Base-by-base conservation (phyloP, 805 yeast genomes). In the Clavispora santaluciae region DNA sequence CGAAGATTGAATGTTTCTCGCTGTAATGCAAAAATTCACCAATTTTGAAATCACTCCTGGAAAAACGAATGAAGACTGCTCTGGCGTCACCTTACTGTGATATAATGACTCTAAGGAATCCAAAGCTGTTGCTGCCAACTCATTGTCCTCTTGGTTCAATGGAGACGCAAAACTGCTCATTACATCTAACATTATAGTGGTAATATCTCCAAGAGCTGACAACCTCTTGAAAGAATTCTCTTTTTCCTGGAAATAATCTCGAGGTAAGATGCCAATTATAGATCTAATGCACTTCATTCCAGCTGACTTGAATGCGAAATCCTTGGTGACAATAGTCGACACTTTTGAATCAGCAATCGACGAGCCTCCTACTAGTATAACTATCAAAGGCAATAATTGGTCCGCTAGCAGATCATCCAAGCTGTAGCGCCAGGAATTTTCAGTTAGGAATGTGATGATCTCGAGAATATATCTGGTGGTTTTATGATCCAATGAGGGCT, bases 41-140 rank as follows among this genome's bases (percentile, higher is more conserved):
- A 66, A 41, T 34, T 59, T 50, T 4, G 73, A 68, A 1, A 60
- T 49, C 5, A 63, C 47, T 1, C 75, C 75, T 1, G 75, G 75
- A n/a, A 69, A 51, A 2, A 68, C 65, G 31, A 57, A 57, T 9
- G 72, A 56, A 6, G 66, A 37, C 26, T 62, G 64, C n/a, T 63
- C 63, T 4, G 68, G 24, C 6, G 60, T 34, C 3, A 65, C 55
- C 8, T 49, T 38, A 4, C 48, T 45, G 2, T 46, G 10, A 33
- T 51, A 51, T 8, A 53, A 38, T 23, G 31, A 30, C 10, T 44
- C 33, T 12, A 60, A 37, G 3, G 56, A 38, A 2, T 45, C 40
- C 6, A 61, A 39, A 0, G 44, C 23, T 5, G 31, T 38, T 6
- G 40, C 36, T 1, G 50, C 46, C 22, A 49, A 17, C 8, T 40